Evolutionary conservation across 2,329 filamentous ascomycete genomes (phyloP), one percentile per base, ranked within the genome.

Genomic region (Pestalotiopsis sp.): DNA sequence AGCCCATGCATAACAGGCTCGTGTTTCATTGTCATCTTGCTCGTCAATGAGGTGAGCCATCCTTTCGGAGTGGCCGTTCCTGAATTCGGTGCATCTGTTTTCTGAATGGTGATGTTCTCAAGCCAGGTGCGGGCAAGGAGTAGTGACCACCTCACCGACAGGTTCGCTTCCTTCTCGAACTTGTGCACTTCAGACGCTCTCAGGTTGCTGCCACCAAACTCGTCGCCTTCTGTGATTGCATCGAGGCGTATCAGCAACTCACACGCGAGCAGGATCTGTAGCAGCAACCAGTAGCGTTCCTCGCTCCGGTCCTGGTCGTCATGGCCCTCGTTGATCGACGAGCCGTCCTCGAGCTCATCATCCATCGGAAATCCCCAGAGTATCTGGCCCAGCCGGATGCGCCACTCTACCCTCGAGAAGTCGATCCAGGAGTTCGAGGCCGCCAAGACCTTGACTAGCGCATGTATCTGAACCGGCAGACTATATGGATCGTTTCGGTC

Each of bases 341-440:
- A 82, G 25, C 84, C 83, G 68, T 88, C 87, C 58, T 84, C 83
- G n/a, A 85, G 72, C 61, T 85, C 82, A 71, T 88, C 86, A 57
- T 86, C 85, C 31, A 83, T 76, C 5, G 82, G 80, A 17, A 83
- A 80, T 17, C 86, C 90, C 91, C 91, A 94, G 2, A 94, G 79
- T 57, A 93, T 85, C 78, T 93, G 91, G 6, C 92, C 92, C 1
- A 94, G 82, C 13, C 91, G 85, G 68, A 94, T 91, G 49, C 92
- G 86, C 91, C 91, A 93, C 76, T 93, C 91, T 6, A 93, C 89
- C 39, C 90, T 85, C 23, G 90, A 91, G 72, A 94, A 92, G 78
- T 94, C 91, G 65, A 92, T 86, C 92, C 92, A 94, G 60, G 92
- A 87, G 68, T 91, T 90, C 66, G 89, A 85, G 7, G 88, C 81